These are phyloP conservation scores for Neoboletus brunneissimus DNA, from an alignment of 768 basidiomycete genomes.

Conservation along the genomic window DNA sequence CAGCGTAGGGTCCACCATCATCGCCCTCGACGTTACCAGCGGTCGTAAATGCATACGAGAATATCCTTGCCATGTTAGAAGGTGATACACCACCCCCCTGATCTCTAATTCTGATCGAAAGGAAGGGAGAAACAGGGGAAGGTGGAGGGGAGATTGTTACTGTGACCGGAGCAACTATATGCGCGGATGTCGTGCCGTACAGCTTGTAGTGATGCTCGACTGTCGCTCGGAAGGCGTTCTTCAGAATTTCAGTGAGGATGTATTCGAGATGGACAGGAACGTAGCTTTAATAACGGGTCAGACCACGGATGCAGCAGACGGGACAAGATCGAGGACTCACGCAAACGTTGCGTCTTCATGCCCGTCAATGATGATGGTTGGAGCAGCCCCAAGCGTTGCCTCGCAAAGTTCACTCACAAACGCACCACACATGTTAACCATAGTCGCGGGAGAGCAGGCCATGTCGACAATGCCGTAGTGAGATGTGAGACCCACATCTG, in stretches of 20 bases:
- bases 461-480: conserved; percentile 75
- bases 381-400: conserved; percentile 73
- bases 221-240: conserved; percentile 88
- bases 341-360: conserved; percentile 68
- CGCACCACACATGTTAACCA: conserved; percentile 79
- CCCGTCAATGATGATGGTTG: conserved; percentile 69
- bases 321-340: conserved; percentile 45
- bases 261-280: conserved; percentile 91
- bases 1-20: conserved; percentile 73
- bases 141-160: conserved; percentile 68
- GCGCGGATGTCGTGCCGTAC: conserved; percentile 34
- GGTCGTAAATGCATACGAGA: conserved; percentile 91
- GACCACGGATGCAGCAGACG: conserved; percentile 3
- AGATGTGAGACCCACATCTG: conserved; percentile 29
- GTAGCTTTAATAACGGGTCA: conserved; percentile 48
- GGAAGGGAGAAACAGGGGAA: conserved; percentile 39
- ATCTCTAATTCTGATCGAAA: conserved; percentile 80
- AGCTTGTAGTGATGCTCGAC: conserved; percentile 66
- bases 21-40: conserved; percentile 52
- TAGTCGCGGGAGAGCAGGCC: conserved; percentile 64
- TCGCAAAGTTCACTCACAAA: conserved; percentile 84
- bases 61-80: conserved; percentile 71
- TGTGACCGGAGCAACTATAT: conserved; percentile 55
- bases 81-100: conserved; percentile 84
- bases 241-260: conserved; percentile 85